Conservation (phyloP, 225 moss, liverwort and hornwort species). For the Pleurozium schreberi region DNA sequence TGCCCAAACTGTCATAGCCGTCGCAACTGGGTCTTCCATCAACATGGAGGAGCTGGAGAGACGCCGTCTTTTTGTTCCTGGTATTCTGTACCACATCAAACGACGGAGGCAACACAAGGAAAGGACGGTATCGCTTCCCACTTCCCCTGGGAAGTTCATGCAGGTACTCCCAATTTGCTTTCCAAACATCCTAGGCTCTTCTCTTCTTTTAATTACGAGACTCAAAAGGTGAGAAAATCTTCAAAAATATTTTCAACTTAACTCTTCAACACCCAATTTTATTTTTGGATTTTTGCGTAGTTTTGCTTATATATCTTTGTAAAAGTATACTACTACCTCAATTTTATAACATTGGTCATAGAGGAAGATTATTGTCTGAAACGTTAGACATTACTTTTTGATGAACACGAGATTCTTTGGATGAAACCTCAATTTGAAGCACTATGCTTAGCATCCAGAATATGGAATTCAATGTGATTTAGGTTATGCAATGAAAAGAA, state of each 20-base stretch:
- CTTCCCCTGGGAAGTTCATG: background rate
- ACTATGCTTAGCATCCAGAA: background rate
- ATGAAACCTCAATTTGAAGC: background rate
- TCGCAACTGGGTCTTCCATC: background rate
- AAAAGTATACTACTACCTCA: too few species aligned
- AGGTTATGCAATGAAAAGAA: too few species aligned
- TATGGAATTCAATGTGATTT: background rate
- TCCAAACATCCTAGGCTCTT: background rate
- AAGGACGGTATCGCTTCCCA: background rate
- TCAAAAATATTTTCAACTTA: background rate
- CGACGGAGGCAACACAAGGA: background rate
- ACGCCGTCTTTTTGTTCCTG: slow-evolving; percentile 12
- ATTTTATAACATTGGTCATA: background rate
- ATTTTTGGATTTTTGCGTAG: too few species aligned
- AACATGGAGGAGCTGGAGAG: slow-evolving; percentile 15
- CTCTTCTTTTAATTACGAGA: background rate
- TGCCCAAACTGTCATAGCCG: background rate
- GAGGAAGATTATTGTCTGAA: background rate
- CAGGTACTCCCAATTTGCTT: background rate
- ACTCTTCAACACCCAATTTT: background rate
- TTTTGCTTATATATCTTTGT: background rate
- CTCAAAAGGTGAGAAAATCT: background rate
- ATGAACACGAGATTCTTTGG: background rate
- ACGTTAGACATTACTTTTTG: background rate
- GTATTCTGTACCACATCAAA: slow-evolving; percentile 11